These are phyloP conservation scores for Beauveria varroae DNA, from an alignment of 2,329 filamentous ascomycete genomes.

Conservation along the genomic window DNA sequence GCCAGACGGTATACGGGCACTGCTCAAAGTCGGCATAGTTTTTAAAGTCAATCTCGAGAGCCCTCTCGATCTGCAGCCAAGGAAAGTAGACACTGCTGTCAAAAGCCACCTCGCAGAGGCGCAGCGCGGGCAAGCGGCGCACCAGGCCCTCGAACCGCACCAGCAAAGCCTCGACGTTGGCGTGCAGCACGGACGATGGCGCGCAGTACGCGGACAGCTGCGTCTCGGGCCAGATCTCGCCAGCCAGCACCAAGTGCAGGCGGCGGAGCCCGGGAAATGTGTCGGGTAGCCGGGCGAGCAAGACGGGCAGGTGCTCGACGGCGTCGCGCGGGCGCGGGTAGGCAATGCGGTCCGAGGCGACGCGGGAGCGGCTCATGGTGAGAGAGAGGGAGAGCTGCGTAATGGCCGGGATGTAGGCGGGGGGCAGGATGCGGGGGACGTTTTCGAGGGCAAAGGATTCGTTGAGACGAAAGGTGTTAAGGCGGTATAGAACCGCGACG, in stretches of 20 bases:
- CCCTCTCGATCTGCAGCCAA: constrained; percentile 4
- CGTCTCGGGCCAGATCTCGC: constrained; percentile 1
- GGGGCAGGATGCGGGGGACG: not conserved
- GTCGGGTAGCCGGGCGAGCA: not conserved
- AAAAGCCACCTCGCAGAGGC: not conserved
- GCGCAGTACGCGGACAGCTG: not conserved
- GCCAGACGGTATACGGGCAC: constrained; percentile 2
- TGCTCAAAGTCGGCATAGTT: constrained; percentile 6
- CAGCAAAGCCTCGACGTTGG: not conserved
- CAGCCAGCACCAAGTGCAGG: constrained; percentile 2
- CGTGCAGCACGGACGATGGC: not conserved
- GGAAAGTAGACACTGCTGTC: constrained; percentile 10
- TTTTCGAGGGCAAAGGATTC: constrained; percentile 8
- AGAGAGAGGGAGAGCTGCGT: constrained; percentile 1
- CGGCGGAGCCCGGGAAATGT: not conserved
- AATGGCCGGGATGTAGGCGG: not conserved
- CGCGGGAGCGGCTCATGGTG: not conserved
- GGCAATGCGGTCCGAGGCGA: not conserved
- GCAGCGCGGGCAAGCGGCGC: not conserved
- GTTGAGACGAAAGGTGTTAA: constrained; percentile 5
- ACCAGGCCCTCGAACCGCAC: not conserved
- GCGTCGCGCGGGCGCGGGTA: constrained; percentile 6
- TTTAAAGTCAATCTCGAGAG: not conserved
- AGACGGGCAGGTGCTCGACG: not conserved
- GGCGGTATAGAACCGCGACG: constrained; percentile 5